Evolutionary conservation across 2,329 filamentous ascomycete species (phyloP).

Genomic region (Talaromyces sp.): DNA sequence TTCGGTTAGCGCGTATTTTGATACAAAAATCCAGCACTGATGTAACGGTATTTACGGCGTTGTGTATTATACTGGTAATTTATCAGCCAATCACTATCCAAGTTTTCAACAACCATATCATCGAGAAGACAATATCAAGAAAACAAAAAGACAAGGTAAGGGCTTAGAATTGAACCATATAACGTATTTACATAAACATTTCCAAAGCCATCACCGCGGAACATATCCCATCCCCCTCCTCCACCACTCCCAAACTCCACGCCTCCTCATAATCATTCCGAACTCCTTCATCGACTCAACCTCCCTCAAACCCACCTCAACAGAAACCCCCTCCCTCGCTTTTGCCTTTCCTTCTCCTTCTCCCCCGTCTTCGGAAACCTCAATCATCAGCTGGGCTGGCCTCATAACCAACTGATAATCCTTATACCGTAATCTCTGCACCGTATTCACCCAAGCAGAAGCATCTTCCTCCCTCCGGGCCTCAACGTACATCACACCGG

Average conservation of each 20-base stretch:
- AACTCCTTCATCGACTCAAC: constrained; percentile 64
- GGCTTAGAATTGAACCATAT: not conserved
- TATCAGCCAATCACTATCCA: not conserved
- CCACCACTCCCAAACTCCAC: constrained; percentile 64
- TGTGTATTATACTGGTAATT: not conserved
- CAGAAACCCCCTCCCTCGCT: constrained; percentile 1
- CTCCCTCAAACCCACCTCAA: constrained; percentile 49
- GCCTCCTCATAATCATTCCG: constrained; percentile 57
- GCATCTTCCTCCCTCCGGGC: constrained; percentile 54
- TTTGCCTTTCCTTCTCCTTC: constrained; percentile 24
- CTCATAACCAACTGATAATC: constrained; percentile 64
- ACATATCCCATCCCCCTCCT: constrained; percentile 60
- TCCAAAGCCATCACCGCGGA: not conserved
- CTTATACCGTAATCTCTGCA: constrained; percentile 67
- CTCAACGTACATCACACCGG: constrained; percentile 77
- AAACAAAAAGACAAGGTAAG: not conserved
- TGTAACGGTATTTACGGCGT: not conserved
- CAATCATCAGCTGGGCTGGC: constrained; percentile 31
- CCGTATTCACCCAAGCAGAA: constrained; percentile 60
- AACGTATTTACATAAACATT: not conserved
- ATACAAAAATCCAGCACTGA: not conserved
- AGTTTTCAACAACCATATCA: not conserved
- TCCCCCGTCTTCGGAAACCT: constrained; percentile 24
- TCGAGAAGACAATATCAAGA: not conserved
- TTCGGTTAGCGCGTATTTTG: not conserved